Evolutionary conservation across 768 basidiomycete species (phyloP), one percentile per base, ranked within the genome.

Genomic region (Pilatotrama ljubarskyi): DNA sequence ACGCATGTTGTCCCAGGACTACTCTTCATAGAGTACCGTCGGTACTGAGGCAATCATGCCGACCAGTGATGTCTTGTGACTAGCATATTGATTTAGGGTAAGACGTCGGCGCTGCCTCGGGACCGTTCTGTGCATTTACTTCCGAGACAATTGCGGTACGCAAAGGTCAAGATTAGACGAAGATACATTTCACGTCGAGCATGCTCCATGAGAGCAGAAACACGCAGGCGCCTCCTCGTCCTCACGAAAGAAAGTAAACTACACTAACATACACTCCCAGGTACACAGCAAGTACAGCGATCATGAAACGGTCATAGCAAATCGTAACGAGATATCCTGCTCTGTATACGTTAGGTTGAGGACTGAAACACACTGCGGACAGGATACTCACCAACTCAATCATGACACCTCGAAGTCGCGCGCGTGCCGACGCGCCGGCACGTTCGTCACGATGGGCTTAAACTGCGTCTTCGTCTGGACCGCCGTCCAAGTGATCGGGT

Each of bases 321-420:
- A 44, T 44, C 43, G 43, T 44, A 14, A 44, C 7, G 22, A 5
- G 8, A 22, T 4, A 25, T 35, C 17, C 32, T 49, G 3, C 14
- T 17, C 15, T 11, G 7, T 10, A 18, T n/a, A 5, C 8, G 20
- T 51, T 20, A 51, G 36, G 15, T 24, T 17, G 8, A 18, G 17
- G 9, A 13, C n/a, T 14, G 5, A 9, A 18, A 7, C 20, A 32
- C 20, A 8, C 1, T 8, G 35, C 8, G 2, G 3, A 5, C 11
- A 38, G 1, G 13, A 24, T 8, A 3, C 50, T 37, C 36, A 51
- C 59, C 32, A 22, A 29, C 4, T 13, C 14, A 20, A 32, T 62
- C 50, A 62, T 46, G 61, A 44, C 38, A 22, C 20, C 43, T 62
- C 61, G 18, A 62, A 57, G 44, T 57, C 55, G 55, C 61, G 61